Evolutionary conservation across 768 basidiomycete genomes (phyloP).

Genomic region (Coprinopsis cinerea): DNA sequence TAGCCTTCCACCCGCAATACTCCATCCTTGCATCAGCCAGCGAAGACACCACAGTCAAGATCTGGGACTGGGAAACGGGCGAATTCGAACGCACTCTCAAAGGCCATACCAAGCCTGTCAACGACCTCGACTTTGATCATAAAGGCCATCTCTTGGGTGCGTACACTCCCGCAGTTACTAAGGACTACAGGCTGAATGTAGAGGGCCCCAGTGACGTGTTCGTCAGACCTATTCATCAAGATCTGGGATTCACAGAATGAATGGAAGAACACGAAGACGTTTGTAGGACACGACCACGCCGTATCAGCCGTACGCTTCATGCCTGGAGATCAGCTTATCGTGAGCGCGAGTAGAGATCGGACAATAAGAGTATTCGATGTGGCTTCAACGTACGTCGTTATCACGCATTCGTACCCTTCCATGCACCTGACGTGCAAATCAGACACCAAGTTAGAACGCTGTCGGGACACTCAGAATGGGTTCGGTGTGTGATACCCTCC

Average conservation of each 20-base stretch:
- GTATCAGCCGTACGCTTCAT: conserved; percentile 84
- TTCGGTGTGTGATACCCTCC: conserved; percentile 60
- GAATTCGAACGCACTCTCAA: conserved; percentile 90
- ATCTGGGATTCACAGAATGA: conserved; percentile 89
- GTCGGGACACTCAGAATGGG: conserved; percentile 79
- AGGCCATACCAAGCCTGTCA: conserved; percentile 85
- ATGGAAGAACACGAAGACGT: conserved; percentile 83
- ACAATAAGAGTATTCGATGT: conserved; percentile 86
- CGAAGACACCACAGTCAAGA: conserved; percentile 85
- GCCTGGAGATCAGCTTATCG: conserved; percentile 76
- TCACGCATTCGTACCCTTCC: conserved; percentile 1
- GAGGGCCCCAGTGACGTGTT: conserved; percentile 62
- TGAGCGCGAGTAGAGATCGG: conserved; percentile 84
- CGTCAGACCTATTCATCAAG: conserved; percentile 87
- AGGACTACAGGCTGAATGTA: too few species aligned
- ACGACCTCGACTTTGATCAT: conserved; percentile 83
- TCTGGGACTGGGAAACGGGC: conserved; percentile 96
- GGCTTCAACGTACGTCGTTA: conserved; percentile 62
- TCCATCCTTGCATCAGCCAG: conserved; percentile 79
- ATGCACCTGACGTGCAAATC: conserved; percentile 7
- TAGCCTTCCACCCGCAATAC: conserved; percentile 85
- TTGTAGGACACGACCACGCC: conserved; percentile 88
- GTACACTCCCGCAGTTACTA: too few species aligned
- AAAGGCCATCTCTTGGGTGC: conserved; percentile 79
- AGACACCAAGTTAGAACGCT: conserved; percentile 77